Conservation (phyloP, 169 alveolate genomes). For the Cryptosporidium viatorum region DNA sequence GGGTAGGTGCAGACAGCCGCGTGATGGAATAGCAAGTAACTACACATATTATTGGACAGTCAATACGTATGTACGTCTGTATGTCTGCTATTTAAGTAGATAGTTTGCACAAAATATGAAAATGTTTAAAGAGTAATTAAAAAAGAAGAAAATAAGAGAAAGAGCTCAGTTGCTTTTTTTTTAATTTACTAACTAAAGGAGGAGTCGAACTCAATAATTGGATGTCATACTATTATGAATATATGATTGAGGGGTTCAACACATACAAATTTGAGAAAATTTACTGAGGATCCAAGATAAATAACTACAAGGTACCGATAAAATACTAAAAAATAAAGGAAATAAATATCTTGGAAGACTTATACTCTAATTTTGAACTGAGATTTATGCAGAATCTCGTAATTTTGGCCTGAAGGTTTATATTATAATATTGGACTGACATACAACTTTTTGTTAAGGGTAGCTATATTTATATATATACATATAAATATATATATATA, state of each 20-base stretch:
- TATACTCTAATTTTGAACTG: background rate
- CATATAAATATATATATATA: background rate
- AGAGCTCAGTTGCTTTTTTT: conserved; percentile 22
- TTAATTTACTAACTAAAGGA: conserved; percentile 5
- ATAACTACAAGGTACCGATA: conserved; percentile 6
- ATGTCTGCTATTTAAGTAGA: conserved; percentile 75
- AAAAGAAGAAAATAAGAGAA: conserved; percentile 25
- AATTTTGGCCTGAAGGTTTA: background rate
- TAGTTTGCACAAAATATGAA: conserved; percentile 69
- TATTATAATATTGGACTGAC: background rate
- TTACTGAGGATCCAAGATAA: conserved; percentile 34
- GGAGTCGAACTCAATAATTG: conserved; percentile 25
- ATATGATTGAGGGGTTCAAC: conserved; percentile 10
- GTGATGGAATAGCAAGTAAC: conserved; percentile 76
- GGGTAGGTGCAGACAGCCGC: conserved; percentile 77
- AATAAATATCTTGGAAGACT: background rate
- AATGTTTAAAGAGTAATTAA: conserved; percentile 35
- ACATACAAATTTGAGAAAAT: conserved; percentile 21
- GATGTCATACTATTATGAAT: conserved; percentile 13
- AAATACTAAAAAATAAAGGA: background rate
- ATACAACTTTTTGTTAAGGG: background rate
- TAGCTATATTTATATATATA: background rate
- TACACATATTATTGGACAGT: conserved; percentile 73
- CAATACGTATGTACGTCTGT: conserved; percentile 77
- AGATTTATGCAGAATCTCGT: conserved; percentile 28